Percentiles rank a stretch among this genome's conserved stretches.
Conservation (phyloP, 73 alveolate species). For the Durusdinium trenchii region DNA sequence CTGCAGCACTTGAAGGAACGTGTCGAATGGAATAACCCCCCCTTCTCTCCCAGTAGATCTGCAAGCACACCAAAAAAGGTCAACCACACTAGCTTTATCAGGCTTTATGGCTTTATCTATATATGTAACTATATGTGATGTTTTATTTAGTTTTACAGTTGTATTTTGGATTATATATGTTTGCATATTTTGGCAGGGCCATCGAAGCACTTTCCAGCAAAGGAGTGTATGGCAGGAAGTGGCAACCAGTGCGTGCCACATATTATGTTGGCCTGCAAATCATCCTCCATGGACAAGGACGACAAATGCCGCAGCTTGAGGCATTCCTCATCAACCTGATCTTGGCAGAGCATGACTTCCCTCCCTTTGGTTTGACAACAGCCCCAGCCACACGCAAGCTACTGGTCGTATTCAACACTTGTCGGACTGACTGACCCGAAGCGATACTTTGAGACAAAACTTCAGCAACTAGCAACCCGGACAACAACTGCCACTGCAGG, state of each 20-base stretch:
- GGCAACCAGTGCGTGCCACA: no score
- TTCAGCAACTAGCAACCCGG: background rate
- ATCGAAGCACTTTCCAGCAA: background rate
- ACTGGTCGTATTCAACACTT: no score
- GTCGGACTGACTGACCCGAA: no score
- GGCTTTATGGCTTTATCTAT: background rate
- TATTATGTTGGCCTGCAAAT: conserved; percentile 47
- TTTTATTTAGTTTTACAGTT: background rate
- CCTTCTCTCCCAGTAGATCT: background rate
- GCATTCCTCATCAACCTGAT: conserved; percentile 41
- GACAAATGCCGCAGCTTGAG: conserved; percentile 58
- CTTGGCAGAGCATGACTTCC: background rate
- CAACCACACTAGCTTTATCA: background rate
- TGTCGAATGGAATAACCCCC: background rate
- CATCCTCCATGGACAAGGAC: conserved; percentile 32
- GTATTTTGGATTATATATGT: no score
- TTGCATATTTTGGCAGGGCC: background rate
- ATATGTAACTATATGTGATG: background rate
- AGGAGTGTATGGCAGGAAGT: no score
- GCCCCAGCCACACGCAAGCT: no score
- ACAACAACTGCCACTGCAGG: conserved; percentile 3
- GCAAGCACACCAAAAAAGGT: no score
- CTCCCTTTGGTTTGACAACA: background rate
- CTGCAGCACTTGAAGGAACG: background rate
- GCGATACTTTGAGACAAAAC: no score